Base-by-base conservation (phyloP, 2,329 filamentous ascomycete species). In the Myriosclerotinia duriaeana region DNA sequence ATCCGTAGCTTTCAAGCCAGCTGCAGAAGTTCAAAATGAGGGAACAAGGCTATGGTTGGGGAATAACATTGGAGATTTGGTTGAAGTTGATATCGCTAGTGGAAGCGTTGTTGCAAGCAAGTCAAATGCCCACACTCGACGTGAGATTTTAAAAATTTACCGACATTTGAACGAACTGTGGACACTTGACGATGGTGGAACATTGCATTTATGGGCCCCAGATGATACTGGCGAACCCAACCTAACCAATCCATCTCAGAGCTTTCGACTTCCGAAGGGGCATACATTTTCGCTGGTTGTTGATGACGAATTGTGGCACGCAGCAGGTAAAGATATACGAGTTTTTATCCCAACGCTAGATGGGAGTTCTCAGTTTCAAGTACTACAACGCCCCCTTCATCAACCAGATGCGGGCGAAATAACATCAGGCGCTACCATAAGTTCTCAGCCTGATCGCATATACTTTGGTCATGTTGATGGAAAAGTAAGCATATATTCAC, bases 381-480 rank as follows among this genome's bases (percentile, higher is more conserved):
- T 95, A 1, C 82, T 93, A 22, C 84, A 89, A 66, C 84, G 87
- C 52, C 89, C 93, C 1, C 78, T 98, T 0, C 80, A 84, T 17
- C 86, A 91, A 62, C 85, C 89, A 20, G 88, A 88, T 66, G 88
- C 90, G 12, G 93, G 93, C 17, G 94, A 98, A 69, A 87, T 99
- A 17, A 96, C 92, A 1, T 92, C 92, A 0, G 94, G 93, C 6
- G 86, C 93, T 2, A 84, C 89, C 64, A 83, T 96, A 42, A 89
- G 86, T 61, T 88, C 88, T 34, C 86, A 93, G 55, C 88, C 89
- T 0, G 90, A 91, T 66, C 88, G 89, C 69, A 88, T 96, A 1
- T 97, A 93, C 77, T 89, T 99, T 71, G 95, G 95, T 1, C 95
- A 99, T 76, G 87, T 86, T 15, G 95, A 99, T 77, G 95, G 95